Evolutionary conservation across 306 rosid genomes (phyloP), one percentile per base, ranked within the genome.

Genomic region (Corylus americana): DNA sequence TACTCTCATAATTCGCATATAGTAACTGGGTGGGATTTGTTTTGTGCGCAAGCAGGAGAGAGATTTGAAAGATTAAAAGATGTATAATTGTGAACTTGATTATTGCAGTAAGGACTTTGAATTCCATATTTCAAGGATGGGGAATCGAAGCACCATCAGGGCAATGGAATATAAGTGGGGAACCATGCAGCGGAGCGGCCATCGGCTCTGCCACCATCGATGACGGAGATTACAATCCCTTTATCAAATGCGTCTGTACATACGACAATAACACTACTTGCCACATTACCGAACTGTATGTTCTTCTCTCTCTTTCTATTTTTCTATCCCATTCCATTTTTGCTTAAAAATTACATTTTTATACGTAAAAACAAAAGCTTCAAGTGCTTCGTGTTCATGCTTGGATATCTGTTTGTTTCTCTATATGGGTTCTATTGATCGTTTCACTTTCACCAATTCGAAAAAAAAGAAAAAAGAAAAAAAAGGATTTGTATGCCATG

Each of bases 81-180:
- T 2, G 4, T 58, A n/a, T 57, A 57, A 57, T 57, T 57, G 25
- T 66, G 49, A 35, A 66, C 37, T 58, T 58, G 35, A 31, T 31
- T n/a, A 67, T 67, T 37, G 71, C 50, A 67, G 71, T 16, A 10
- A 67, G 49, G 37, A 27, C 13, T 37, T 0, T 67, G 27, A 67
- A 67, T 39, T 37, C 71, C 8, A 67, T 67, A 8, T 67, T 67
- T 39, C 50, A 67, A 67, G 4, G 17, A 39, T 67, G 50, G 71
- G 13, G 25, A 18, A 17, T 8, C 14, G 1, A 1, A 8, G 29
- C 71, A 9, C 0, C 8, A 4, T 18, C 71, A 17, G 11, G 5
- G 17, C 22, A 37, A 39, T 67, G 71, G 71, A 67, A 67, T 67
- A 39, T 67, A 67, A 67, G 71, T 18, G 50, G 50, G 8, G 50